Base-by-base conservation (phyloP, 2,329 filamentous ascomycete species). In the Daldinia eschscholtzii region DNA sequence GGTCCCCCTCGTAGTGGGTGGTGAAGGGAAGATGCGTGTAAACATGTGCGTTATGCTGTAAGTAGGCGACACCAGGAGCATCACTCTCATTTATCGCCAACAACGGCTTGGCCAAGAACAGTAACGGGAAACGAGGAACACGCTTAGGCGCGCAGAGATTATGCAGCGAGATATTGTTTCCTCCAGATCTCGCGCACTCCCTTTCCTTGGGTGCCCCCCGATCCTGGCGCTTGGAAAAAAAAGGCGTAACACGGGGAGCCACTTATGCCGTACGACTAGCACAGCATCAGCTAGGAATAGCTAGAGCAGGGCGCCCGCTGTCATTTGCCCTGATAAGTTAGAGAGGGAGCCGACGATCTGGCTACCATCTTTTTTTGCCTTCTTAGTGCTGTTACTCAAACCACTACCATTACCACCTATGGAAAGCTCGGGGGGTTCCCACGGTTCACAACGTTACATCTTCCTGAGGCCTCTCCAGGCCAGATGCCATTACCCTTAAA, bases 111-210 rank as follows among this genome's bases (percentile, higher is more conserved):
- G 67, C 76, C 75, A 65, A 74, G 73, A 78, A 75, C 66, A 75
- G 76, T 74, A 78, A 77, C 74, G 67, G 70, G 72, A 78, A 73
- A 78, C 76, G 76, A 78, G 72, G 65, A 68, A 71, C 67, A 72
- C 71, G 75, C 74, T 68, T 74, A 72, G 70, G 68, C 75, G 72
- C 76, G 71, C 72, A 68, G 71, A 78, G 76, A 78, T 78, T 74
- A 78, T 77, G 77, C 76, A 78, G 72, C 69, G 66, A 67, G 44
- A 74, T 70, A 74, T 74, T 72, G 60, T 71, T 70, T 70, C 70
- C 73, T 70, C 70, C 65, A 77, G 76, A 78, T 78, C 76, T 78
- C 64, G 74, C 76, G 72, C 75, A 70, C 72, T 71, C 71, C 72
- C 73, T 74, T 71, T 53, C 37, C 64, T 48, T 63, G 67, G 64